Evolutionary conservation across 23 red algal genomes (phyloP), one percentile per base, ranked within the genome.

Genomic region (Porphyridium purpureum): DNA sequence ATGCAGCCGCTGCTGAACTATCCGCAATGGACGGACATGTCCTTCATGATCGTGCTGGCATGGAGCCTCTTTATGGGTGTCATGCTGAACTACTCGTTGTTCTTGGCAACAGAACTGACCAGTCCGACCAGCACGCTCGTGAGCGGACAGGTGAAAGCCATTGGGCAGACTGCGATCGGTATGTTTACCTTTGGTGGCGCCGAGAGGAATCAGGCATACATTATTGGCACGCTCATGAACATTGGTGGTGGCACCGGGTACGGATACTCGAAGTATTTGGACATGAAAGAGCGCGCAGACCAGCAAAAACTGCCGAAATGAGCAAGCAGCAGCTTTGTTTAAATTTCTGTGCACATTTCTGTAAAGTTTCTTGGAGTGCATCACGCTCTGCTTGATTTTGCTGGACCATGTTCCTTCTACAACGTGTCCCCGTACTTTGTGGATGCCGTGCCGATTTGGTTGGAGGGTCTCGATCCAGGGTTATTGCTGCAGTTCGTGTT

Each of bases 111-210:
- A 24, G 69, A 82, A 33, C 49, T 65, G 24, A 83, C 86, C 0
- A 71, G 51, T 7, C 86, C 86, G n/a, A 93, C 74, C 0, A 78
- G 62, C 47, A 81, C 76, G 1, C 59, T 81, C 33, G 69, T 93
- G n/a, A 73, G 65, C 7, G 86, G 86, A 21, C 86, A 93, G 28
- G 67, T 93, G 2, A 93, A 93, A 47, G 76, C 74, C 11, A 70
- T 81, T 49, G 59, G 49, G 35, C 86, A 81, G 50, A 93, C 74
- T 2, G 53, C 59, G 9, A 62, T 76, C 48, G 86, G 86, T 21
- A 46, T 83, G 2, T 93, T 93, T 49, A 83, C 69, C 3, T 93
- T 93, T 64, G 86, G 70, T 24, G 86, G 86, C 28, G 86, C 68
- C 21, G 66, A 71, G 0, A 54, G 60, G 38, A 76, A 67, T 11